These are phyloP conservation scores for Terana coerulea DNA, from an alignment of 768 basidiomycete species.

Conservation along the genomic window DNA sequence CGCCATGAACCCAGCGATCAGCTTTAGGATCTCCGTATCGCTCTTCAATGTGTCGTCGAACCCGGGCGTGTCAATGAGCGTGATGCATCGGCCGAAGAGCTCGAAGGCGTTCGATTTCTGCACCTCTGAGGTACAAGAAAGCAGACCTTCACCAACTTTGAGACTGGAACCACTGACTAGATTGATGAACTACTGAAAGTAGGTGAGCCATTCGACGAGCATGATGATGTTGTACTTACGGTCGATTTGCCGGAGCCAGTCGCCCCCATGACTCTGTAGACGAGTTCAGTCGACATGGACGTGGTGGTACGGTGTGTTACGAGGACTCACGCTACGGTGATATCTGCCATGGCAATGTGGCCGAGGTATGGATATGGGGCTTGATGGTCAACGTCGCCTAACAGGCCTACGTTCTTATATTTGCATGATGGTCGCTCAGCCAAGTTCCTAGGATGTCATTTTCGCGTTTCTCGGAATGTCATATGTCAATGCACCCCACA, in stretches of 20 bases:
- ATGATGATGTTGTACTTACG: constrained; percentile 4
- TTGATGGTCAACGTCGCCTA: too few species aligned
- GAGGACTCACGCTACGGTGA: constrained; percentile 5
- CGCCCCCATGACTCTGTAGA: constrained; percentile 14
- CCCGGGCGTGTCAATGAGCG: constrained; percentile 57
- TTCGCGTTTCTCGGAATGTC: too few species aligned
- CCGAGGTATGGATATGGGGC: too few species aligned
- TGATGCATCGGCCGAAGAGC: constrained; percentile 40
- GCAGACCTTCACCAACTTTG: constrained; percentile 41
- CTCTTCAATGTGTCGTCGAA: constrained; percentile 46
- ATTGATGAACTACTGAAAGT: constrained; percentile 46
- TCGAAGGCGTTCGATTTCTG: constrained; percentile 41
- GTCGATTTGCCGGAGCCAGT: constrained; percentile 18
- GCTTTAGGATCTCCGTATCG: constrained; percentile 17
- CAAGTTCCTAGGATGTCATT: too few species aligned
- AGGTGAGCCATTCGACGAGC: neutral
- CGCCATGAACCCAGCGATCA: constrained; percentile 16
- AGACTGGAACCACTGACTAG: constrained; percentile 47
- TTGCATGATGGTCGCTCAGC: too few species aligned
- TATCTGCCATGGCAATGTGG: constrained; percentile 6
- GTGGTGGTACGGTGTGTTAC: too few species aligned
- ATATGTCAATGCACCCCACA: too few species aligned
- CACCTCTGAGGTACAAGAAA: constrained; percentile 50
- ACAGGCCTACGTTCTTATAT: too few species aligned
- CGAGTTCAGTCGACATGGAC: neutral